Evolutionary conservation across 1,284 basidiomycete species (phyloP), one percentile per base, ranked within the genome.

Genomic region (Prillingera fragicola): DNA sequence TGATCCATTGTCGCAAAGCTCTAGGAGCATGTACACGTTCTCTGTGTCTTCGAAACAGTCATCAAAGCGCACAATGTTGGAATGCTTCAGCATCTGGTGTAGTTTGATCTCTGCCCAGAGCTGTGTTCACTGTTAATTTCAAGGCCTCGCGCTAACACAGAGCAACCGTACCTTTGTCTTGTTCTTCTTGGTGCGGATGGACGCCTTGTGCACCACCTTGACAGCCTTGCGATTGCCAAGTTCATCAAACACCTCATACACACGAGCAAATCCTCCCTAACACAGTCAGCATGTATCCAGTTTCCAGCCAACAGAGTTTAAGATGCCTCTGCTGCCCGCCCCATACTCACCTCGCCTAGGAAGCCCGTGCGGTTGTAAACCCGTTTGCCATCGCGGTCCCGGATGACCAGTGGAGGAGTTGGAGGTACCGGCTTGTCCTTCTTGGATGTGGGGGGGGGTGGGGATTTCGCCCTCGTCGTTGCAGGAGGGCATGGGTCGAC

Each of bases 91-190:
- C 17, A 89, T 85, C 50, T 85, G 82, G 72, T 98, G 94, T 44
- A 98, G 91, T 77, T 95, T 96, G 69, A 98, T 97, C 78, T 98
- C 94, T 50, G 92, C 92, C 62, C 94, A 96, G 48, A 97, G 80
- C 91, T 85, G 47, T 15, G 15, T 24, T 33, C 4, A 17, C 32
- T 15, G 19, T 18, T 9, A 12, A 25, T 3, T n/a, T 9, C 15
- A 15, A 3, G 7, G 15, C 15, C 13, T 15, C 10, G 4, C 17
- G 13, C 9, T 3, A 13, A 21, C 3, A 13, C 9, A 28, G 4
- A 13, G n/a, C 3, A 28, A 2, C 19, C 75, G 41, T 41, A 85
- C 88, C 78, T 91, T 91, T 15, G 88, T 92, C 71, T 89, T 90
- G 42, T 87, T 87, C 69, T 90, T 91, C 75, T 87, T 90, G 15